Evolutionary conservation across 2,329 filamentous ascomycete species (phyloP).

Genomic region (Talaromyces verruculosus): DNA sequence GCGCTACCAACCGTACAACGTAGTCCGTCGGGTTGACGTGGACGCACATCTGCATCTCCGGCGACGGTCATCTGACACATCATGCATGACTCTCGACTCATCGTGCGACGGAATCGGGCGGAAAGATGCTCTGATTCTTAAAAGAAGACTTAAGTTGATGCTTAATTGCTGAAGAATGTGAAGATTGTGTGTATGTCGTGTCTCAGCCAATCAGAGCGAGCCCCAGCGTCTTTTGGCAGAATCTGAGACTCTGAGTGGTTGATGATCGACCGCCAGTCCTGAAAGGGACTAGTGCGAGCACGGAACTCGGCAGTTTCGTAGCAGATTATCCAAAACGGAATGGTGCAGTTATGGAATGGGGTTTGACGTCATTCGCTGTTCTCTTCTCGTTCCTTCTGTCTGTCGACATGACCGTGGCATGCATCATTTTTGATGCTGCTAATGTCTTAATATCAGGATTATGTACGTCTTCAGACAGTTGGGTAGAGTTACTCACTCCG

Average conservation of each 20-base stretch:
- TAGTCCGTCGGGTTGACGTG: not conserved
- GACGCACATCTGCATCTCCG: not conserved
- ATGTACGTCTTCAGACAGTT: not conserved
- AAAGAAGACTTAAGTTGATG: not conserved
- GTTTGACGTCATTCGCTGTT: not conserved
- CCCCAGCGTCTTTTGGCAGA: not conserved
- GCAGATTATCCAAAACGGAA: not conserved
- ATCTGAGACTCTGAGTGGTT: not conserved
- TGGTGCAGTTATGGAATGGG: not conserved
- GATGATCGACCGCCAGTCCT: slow-evolving; percentile 2
- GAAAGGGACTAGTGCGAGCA: not conserved
- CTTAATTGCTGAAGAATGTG: not conserved
- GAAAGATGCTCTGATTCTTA: not conserved
- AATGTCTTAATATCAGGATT: not conserved
- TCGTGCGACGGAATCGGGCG: not conserved
- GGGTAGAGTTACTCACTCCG: not conserved
- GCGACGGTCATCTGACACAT: not conserved
- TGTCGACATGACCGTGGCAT: too few species aligned
- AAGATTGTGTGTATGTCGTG: not conserved
- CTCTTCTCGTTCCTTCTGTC: not conserved
- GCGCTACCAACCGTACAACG: not conserved
- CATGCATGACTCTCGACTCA: not conserved
- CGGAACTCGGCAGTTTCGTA: not conserved
- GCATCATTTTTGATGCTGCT: too few species aligned
- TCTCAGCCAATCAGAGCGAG: not conserved